A percentile compares a stretch with the other conserved stretches of the same genome.
Conservation (phyloP, 2,329 filamentous ascomycete species). For the Dactylellina parvicollis region DNA sequence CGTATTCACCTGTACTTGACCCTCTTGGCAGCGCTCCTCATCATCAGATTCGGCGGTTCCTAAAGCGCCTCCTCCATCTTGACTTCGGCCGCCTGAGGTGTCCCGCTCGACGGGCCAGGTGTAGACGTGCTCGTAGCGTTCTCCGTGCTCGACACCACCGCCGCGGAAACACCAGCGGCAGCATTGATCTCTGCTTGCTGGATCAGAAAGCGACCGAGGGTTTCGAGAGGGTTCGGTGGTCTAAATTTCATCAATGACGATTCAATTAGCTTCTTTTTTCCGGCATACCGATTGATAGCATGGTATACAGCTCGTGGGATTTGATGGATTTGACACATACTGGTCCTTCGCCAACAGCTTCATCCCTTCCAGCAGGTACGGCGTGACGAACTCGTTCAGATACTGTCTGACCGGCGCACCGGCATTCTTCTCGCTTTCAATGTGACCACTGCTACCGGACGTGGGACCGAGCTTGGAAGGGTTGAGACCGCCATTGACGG, state of each 20-base stretch:
- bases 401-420: constrained; percentile 58
- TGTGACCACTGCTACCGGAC: neutral
- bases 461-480: neutral
- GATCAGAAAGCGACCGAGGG: constrained; percentile 35
- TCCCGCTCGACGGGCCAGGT: constrained; percentile 15
- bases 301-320: too few species aligned
- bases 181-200: constrained; percentile 35
- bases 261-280: too few species aligned
- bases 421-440: constrained; percentile 19
- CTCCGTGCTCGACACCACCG: neutral
- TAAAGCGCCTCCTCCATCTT: constrained; percentile 53
- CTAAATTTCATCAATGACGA: constrained; percentile 16
- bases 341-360: constrained; percentile 58
- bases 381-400: constrained; percentile 58
- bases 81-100: constrained; percentile 28
- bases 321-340: constrained; percentile 10
- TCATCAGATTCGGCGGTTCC: neutral
- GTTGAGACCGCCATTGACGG: neutral
- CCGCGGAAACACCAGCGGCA: constrained; percentile 2
- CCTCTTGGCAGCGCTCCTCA: neutral
- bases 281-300: too few species aligned
- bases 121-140: neutral
- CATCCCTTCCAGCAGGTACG: constrained; percentile 58
- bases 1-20: neutral
- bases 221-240: constrained; percentile 45